Evolutionary conservation across 2,329 filamentous ascomycete genomes (phyloP), one percentile per base, ranked within the genome.

Genomic region (Botrytis porri): DNA sequence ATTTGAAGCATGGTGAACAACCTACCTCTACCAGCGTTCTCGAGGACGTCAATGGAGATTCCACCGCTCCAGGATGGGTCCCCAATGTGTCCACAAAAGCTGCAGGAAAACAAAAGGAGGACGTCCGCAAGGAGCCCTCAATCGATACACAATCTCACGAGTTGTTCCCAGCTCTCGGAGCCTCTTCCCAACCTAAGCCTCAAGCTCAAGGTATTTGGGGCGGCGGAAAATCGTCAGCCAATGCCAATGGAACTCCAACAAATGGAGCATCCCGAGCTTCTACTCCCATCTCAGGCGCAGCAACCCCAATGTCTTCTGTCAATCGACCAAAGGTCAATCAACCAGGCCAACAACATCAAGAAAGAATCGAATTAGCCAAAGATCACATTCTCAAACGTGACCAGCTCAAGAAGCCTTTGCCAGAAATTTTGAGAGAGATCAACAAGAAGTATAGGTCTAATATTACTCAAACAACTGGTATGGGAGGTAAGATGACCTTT

Each of bases 381-480:
- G 91, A 76, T 14, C 76, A 96, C 81, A 88, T 98, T 81, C 87
- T 93, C 64, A 91, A 93, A 29, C 89, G 92, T 61, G 86, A 85
- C 74, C 90, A 97, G 81, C 85, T 98, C 79, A 97, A 93, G 86
- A 93, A 93, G 78, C 93, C 95, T 12, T 86, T 98, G 69, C 86
- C 89, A 45, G 95, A 98, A 77, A 91, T 96, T 76, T 85, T 98
- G 80, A 93, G 93, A 81, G 94, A 98, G 77, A 93, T 98, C 83
- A 98, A 97, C 84, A 93, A 92, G 83, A 93, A 92, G 80, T 97
- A 93, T 74, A 94, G 95, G 81, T 94, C 95, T 73, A 93, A 90
- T 77, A 89, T 99, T 77, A 91, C 92, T 77, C 91, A 95, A 86
- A 89, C 89, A 73, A 88, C 89, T 74, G 89, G 90, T n/a, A 88